Evolutionary conservation across 176 grass and related monocot genomes (phyloP).

Genomic region (Aegilops tauschii): DNA sequence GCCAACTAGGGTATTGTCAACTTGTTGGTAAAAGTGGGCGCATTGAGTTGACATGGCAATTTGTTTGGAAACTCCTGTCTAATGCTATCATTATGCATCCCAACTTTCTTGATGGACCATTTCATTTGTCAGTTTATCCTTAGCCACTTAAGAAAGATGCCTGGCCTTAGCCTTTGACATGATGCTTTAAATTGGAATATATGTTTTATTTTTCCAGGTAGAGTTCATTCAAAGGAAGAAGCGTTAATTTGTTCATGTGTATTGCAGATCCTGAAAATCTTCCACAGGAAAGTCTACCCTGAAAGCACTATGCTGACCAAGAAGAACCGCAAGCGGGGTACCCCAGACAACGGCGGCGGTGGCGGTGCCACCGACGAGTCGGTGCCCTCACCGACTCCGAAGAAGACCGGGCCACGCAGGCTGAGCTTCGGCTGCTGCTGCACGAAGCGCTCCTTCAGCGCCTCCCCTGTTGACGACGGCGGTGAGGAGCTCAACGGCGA

Average conservation of each 20-base stretch:
- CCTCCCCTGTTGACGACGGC: slow-evolving; percentile 13
- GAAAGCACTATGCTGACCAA: slow-evolving; percentile 47
- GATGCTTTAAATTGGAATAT: neutral
- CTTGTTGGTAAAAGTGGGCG: slow-evolving; percentile 19
- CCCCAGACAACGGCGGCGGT: neutral
- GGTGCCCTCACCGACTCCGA: slow-evolving; percentile 6
- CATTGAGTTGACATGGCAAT: slow-evolving; percentile 35
- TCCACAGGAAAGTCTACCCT: slow-evolving; percentile 95
- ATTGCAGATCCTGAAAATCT: slow-evolving; percentile 95
- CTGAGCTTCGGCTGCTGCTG: slow-evolving; percentile 62
- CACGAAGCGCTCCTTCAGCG: slow-evolving; percentile 40
- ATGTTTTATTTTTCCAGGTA: neutral
- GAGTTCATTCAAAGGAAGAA: neutral
- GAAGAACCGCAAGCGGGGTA: slow-evolving; percentile 22
- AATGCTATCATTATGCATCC: slow-evolving; percentile 21
- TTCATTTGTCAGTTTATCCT: slow-evolving; percentile 33
- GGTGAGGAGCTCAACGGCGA: slow-evolving; percentile 19
- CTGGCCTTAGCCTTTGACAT: neutral
- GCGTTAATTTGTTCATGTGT: neutral
- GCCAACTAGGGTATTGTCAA: slow-evolving; percentile 3
- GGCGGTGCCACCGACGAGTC: neutral
- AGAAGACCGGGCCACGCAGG: slow-evolving; percentile 5
- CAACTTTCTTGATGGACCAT: slow-evolving; percentile 24
- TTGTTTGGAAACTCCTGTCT: slow-evolving; percentile 46
- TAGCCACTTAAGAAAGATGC: neutral